Evolutionary conservation across 441 rosid genomes (phyloP).

Genomic region (Populus hybrid): DNA sequence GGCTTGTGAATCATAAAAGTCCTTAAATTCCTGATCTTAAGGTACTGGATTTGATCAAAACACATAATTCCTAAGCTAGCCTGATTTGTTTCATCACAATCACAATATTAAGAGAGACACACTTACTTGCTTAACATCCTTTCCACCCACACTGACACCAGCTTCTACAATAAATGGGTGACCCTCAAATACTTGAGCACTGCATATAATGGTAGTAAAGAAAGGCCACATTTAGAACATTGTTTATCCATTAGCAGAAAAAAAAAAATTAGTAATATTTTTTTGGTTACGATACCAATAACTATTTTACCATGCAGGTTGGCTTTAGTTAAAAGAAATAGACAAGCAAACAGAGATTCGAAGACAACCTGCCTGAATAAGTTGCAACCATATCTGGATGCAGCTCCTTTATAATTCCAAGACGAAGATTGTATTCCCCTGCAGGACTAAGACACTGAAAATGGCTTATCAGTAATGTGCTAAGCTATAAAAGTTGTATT

Average conservation of each 20-base stretch:
- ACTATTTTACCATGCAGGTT: background rate
- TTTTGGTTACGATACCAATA: conserved; percentile 3
- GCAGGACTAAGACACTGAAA: conserved; percentile 98
- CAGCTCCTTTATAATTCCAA: conserved; percentile 96
- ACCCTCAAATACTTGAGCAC: conserved; percentile 99
- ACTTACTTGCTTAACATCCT: conserved; percentile 88
- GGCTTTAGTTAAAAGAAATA: background rate
- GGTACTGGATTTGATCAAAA: background rate
- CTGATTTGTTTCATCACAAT: background rate
- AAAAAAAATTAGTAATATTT: background rate
- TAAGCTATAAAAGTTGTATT: background rate
- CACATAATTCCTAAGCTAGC: background rate
- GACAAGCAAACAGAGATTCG: conserved; percentile 15
- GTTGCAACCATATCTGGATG: conserved; percentile 99
- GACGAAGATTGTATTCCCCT: conserved; percentile 98
- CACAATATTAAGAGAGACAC: background rate
- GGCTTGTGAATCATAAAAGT: background rate
- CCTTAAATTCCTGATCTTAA: background rate
- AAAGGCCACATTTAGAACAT: conserved; percentile 15
- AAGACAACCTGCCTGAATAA: conserved; percentile 87
- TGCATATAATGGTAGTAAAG: conserved; percentile 34
- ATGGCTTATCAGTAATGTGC: background rate
- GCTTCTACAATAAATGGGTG: conserved; percentile 99
- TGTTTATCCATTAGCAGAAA: conserved; percentile 1
- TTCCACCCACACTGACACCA: conserved; percentile 96